Percentiles rank a stretch among this genome's conserved stretches.
Conservation (phyloP, 202 grass and related monocot genomes). For the Hordeum pubiflorum region DNA sequence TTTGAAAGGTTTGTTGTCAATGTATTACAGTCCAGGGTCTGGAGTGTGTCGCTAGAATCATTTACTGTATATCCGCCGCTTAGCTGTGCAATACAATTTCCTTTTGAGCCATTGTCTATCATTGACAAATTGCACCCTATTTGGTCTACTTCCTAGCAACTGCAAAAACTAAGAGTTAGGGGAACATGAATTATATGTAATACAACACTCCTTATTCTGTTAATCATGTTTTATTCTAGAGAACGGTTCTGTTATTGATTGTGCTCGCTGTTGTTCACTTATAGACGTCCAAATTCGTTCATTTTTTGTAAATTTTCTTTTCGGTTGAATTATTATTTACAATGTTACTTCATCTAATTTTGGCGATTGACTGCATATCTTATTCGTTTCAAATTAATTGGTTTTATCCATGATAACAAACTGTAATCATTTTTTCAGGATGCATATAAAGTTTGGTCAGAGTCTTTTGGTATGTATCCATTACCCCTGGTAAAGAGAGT, state of each 20-base stretch:
- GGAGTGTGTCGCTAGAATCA: not conserved
- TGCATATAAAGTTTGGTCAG: conserved; percentile 66
- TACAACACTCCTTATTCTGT: not conserved
- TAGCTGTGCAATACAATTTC: not conserved
- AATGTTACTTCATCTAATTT: conserved; percentile 3
- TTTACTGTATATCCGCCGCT: not conserved
- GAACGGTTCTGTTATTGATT: not conserved
- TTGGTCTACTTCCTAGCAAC: not conserved
- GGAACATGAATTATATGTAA: not conserved
- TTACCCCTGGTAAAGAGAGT: conserved; percentile 79
- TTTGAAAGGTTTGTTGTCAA: not conserved
- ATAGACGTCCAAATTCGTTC: not conserved
- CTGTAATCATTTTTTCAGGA: conserved; percentile 40
- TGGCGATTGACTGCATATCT: not conserved
- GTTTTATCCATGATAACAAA: conserved; percentile 6
- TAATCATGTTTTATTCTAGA: not conserved
- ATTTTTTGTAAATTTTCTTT: not conserved
- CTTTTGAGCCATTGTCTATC: not conserved
- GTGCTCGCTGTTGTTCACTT: not conserved
- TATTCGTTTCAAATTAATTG: not conserved
- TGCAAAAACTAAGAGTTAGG: not conserved
- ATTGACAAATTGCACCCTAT: not conserved
- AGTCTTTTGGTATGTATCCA: conserved; percentile 82
- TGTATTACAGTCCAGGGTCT: not conserved
- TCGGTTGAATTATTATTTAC: not conserved